Percentiles rank a stretch among this genome's conserved stretches.
phyloP scores from a whole-genome alignment of 805 yeast genomes.

The Saccharomycopsis babjevae region DNA sequence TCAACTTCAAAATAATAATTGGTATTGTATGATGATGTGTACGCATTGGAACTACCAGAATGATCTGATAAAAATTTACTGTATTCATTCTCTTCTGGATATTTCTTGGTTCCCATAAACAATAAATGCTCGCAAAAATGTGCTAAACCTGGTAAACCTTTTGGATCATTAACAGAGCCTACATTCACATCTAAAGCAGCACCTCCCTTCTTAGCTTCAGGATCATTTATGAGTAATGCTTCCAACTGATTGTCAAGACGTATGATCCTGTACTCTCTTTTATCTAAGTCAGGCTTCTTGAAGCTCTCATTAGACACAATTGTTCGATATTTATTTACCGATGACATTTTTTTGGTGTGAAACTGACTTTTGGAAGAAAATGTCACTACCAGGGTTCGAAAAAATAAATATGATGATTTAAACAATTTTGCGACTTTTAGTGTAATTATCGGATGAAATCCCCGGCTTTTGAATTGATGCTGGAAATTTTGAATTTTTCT shows the following conservation, averaged over 20 bases:
- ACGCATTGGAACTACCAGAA: conserved; percentile 87
- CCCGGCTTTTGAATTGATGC: neutral
- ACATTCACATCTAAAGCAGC: conserved; percentile 73
- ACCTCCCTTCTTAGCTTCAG: conserved; percentile 62
- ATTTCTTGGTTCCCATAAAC: conserved; percentile 74
- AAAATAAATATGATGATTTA: neutral
- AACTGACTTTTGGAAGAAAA: neutral
- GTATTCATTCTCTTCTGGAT: conserved; percentile 72
- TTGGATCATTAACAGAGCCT: conserved; percentile 65
- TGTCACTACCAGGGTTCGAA: conserved; percentile 1
- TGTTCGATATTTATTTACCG: neutral
- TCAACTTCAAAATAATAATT: conserved; percentile 84
- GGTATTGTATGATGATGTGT: conserved; percentile 80
- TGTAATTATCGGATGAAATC: neutral
- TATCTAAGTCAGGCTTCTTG: conserved; percentile 46
- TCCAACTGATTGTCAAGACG: conserved; percentile 46
- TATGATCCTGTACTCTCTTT: conserved; percentile 63
- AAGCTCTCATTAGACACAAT: conserved; percentile 21
- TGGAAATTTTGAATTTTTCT: neutral
- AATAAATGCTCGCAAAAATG: conserved; percentile 68
- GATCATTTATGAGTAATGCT: conserved; percentile 58
- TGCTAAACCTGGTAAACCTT: conserved; percentile 59
- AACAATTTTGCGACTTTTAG: neutral
- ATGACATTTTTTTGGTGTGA: neutral
- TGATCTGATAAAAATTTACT: conserved; percentile 68